These are phyloP conservation scores for Parmelia sp. DNA, from an alignment of 495 filamentous ascomycete species.

Conservation along the genomic window DNA sequence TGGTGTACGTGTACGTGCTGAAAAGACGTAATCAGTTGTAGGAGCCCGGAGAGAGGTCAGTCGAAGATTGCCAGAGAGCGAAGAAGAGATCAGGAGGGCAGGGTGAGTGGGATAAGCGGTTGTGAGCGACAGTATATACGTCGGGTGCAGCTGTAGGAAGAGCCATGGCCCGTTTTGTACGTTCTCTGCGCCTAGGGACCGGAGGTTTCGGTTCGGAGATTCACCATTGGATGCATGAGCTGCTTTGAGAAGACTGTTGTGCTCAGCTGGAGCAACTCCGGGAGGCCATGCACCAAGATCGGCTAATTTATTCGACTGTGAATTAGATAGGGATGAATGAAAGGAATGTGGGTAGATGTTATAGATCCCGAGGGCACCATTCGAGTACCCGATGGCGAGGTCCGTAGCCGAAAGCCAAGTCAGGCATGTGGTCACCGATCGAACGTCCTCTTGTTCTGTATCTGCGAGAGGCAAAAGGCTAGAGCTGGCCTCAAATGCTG, in stretches of 20 bases:
- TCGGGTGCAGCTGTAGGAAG: constrained; percentile 51
- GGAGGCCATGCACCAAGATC: not conserved
- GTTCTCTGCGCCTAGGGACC: constrained; percentile 9
- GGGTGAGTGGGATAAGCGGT: constrained; percentile 57
- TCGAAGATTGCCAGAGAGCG: constrained; percentile 54
- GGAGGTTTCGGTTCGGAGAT: not conserved
- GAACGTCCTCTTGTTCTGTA: constrained; percentile 28
- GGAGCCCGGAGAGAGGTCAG: constrained; percentile 51
- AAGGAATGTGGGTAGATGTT: constrained; percentile 37
- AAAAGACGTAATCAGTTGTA: constrained; percentile 41
- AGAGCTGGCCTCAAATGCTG: constrained; percentile 48
- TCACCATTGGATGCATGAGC: not conserved
- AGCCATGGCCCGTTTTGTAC: constrained; percentile 44
- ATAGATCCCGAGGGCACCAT: constrained; percentile 55
- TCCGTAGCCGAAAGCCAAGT: constrained; percentile 56
- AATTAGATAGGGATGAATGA: not conserved
- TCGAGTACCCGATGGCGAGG: constrained; percentile 57
- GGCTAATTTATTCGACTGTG: not conserved
- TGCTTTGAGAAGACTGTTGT: not conserved
- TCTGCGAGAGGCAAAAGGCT: constrained; percentile 23
- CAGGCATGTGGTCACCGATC: constrained; percentile 48
- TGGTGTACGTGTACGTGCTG: constrained; percentile 48
- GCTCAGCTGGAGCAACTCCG: not conserved
- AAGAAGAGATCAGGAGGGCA: constrained; percentile 46
- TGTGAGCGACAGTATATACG: constrained; percentile 51